Base-by-base conservation (phyloP, 1,284 basidiomycete genomes). In the Malassezia brasiliensis region DNA sequence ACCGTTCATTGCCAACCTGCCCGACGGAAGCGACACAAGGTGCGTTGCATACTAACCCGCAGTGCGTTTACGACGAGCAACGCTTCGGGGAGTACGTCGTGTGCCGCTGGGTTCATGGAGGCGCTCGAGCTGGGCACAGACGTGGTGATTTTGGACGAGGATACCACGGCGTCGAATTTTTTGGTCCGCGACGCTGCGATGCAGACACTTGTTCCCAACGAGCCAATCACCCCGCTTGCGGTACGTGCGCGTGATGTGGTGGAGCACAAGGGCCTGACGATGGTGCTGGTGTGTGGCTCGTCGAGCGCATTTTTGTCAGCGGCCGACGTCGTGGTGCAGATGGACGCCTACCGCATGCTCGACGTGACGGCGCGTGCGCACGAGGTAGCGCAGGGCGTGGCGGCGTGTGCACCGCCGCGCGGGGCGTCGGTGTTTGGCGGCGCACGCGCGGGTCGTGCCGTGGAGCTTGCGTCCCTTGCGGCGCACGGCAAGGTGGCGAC, bases 41-140 rank as follows among this genome's bases (percentile, higher is more conserved):
- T 45, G 20, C 19, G 42, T 19, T 17, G 22, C 42, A 5, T 14
- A 11, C 25, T 45, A 19, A 45, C 32, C 30, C 12, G 14, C 25
- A 20, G 31, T 12, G 17, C 15, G 9, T 61, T 57, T 34, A 15
- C 31, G 35, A 61, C 59, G 10, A 47, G 47, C 9, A 55, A 61
- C 44, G 59, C 59, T n/a, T 57, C 55, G 5, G 59, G 59, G 0
- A 53, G 50, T 20, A 61, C 59, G 12, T 61, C 59, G 8, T 61
- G 59, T 35, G 50, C 59, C 14, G 54, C 59, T 2, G 34, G 38
- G n/a, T 25, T 57, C 0, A 53, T 61, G 48, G 59, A 61, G 32
- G 39, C 59, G 10, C 39, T 57, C 15, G 59, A 61, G 49, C 20
- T 53, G 15, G 51, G 49, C 7, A 36, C 59, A 3, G 47, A 57